phyloP scores from a whole-genome alignment of 2,329 filamentous ascomycete species.

The Chaetomiaceae sp. region DNA sequence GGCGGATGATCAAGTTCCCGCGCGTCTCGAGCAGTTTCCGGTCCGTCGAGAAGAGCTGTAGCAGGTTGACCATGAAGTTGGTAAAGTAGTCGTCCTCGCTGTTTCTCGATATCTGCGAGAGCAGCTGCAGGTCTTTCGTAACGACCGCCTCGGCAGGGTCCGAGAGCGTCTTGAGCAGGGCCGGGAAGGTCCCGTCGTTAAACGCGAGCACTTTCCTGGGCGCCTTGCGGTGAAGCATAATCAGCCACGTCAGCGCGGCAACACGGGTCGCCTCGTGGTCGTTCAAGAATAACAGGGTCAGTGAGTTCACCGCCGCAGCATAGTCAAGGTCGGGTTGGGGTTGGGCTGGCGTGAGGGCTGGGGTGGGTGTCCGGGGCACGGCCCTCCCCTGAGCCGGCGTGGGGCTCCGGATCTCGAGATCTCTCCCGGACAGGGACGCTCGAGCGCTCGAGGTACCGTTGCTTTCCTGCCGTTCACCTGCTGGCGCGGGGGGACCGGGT shows the following conservation, averaged over 20 bases:
- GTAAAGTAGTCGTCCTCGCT: constrained; percentile 97
- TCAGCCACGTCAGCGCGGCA: constrained; percentile 89
- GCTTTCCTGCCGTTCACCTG: constrained; percentile 44
- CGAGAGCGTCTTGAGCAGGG: constrained; percentile 89
- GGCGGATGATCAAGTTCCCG: constrained; percentile 93
- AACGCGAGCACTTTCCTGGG: constrained; percentile 90
- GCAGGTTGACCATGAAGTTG: constrained; percentile 94
- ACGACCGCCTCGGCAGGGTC: constrained; percentile 95
- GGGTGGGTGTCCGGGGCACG: constrained; percentile 42
- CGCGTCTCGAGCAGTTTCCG: constrained; percentile 83
- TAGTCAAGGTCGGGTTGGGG: constrained; percentile 80
- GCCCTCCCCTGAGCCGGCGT: constrained; percentile 48
- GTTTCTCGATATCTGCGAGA: constrained; percentile 94
- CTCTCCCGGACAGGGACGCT: constrained; percentile 50
- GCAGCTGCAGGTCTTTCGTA: constrained; percentile 83
- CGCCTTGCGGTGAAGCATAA: constrained; percentile 95
- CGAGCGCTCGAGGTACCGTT: constrained; percentile 47
- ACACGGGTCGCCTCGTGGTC: constrained; percentile 95
- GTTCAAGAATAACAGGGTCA: constrained; percentile 91
- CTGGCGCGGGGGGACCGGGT: constrained; percentile 37
- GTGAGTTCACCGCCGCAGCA: constrained; percentile 84
- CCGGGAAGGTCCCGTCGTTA: constrained; percentile 95
- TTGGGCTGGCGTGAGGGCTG: constrained; percentile 37
- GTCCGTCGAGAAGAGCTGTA: constrained; percentile 94
- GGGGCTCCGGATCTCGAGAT: constrained; percentile 49